Evolutionary conservation across 192 early-diverging fungal species (phyloP), one percentile per base, ranked within the genome.

Genomic region (Haplosporangium gracile): DNA sequence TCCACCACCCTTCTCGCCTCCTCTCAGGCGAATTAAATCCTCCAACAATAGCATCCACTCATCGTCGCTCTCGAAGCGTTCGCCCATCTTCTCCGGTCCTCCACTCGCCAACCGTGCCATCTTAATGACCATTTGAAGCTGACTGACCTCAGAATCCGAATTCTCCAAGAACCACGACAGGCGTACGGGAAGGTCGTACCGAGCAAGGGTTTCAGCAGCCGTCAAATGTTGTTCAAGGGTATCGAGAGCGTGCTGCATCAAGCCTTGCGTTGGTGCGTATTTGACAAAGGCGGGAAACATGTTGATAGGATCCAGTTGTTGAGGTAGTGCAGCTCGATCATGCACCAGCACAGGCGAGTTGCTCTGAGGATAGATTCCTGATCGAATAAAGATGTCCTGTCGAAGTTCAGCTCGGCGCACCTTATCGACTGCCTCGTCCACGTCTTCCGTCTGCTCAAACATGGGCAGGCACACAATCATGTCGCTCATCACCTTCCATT

Each of bases 41-140:
- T 93, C 92, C 68, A 93, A 79, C 36, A 96, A 83, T 29, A 87
- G 83, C 47, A 83, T 85, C 94, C 94, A 96, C 49, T 94, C 93
- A 77, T 95, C 93, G 51, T 95, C 94, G 45, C 78, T 88, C 55
- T 93, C 89, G 68, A 91, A 91, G 7, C 91, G 88, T 20, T 85
- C 90, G 32, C 93, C 91, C 74, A 89, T 89, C 45, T 75, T 89
- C 78, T 92, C 89, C 2, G 90, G 88, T 47, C 84, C 90, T 78
- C 88, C 82, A 38, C 91, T 85, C 51, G 90, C 89, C 53, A 90
- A 86, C 10, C 89, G 76, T 42, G 92, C 90, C 91, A 93, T 92
- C 74, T 88, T 89, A 22, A 91, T 82, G 72, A 94, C 90, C 70
- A 96, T 87, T 55, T 93, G 90, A n/a, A 90, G 90, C 74, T 93